phyloP scores from a whole-genome alignment of 2,329 filamentous ascomycete species.

The Mollisiaceae sp. region DNA sequence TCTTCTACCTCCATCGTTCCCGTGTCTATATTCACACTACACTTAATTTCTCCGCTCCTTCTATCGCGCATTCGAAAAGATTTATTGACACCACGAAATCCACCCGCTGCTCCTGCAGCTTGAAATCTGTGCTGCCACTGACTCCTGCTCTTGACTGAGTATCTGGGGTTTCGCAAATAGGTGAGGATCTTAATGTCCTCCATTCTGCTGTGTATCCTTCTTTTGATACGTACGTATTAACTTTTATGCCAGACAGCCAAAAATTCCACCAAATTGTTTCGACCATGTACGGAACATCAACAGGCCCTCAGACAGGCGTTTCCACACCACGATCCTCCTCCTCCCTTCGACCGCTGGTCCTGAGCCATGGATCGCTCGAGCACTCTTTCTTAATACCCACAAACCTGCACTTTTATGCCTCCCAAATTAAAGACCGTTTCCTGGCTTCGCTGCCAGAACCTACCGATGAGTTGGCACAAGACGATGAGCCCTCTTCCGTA shows the following conservation, averaged over 20 bases:
- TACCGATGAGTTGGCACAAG: conserved; percentile 95
- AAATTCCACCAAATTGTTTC: conserved; percentile 22
- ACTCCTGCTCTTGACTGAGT: conserved; percentile 46
- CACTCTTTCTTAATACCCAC: conserved; percentile 96
- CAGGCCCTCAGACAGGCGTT: conserved; percentile 91
- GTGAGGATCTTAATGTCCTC: conserved; percentile 27
- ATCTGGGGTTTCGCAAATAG: conserved; percentile 37
- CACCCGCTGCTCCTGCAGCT: conserved; percentile 30
- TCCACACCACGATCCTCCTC: conserved; percentile 94
- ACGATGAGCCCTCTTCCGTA: conserved; percentile 98
- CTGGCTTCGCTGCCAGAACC: conserved; percentile 82
- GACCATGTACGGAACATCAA: conserved; percentile 85
- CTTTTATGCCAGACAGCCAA: conserved; percentile 18
- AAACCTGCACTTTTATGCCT: conserved; percentile 92
- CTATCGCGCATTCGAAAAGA: conserved; percentile 18
- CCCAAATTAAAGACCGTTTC: conserved; percentile 92
- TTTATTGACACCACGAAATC: conserved; percentile 21
- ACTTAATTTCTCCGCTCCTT: conserved; percentile 22
- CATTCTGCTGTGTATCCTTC: not conserved
- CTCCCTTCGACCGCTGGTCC: conserved; percentile 87
- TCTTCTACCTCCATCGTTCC: conserved; percentile 17
- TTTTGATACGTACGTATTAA: conserved; percentile 13
- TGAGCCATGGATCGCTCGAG: conserved; percentile 93
- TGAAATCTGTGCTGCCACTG: conserved; percentile 18
- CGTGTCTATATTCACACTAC: conserved; percentile 7